Conservation (phyloP, 1,139 yeast genomes). For the Saccharomyces pastorianus region DNA sequence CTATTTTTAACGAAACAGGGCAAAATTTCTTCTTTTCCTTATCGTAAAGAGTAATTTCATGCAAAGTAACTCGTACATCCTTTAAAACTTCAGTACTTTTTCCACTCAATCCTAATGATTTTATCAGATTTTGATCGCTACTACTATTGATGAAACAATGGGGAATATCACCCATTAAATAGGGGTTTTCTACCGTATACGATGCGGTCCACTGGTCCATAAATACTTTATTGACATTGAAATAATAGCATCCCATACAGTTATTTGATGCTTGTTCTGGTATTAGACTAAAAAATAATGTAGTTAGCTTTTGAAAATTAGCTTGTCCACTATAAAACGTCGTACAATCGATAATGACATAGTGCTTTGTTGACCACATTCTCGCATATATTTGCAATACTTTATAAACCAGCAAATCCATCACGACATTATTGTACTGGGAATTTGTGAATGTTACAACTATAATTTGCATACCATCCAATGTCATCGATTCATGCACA, state of each 20-base stretch:
- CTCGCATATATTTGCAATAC: slow-evolving; percentile 60
- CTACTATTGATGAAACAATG: slow-evolving; percentile 36
- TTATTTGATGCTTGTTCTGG: slow-evolving; percentile 46
- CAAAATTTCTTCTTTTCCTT: slow-evolving; percentile 34
- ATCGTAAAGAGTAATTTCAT: slow-evolving; percentile 38
- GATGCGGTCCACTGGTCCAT: slow-evolving; percentile 31
- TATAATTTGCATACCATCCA: slow-evolving; percentile 66
- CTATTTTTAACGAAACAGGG: slow-evolving; percentile 58
- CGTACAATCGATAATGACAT: slow-evolving; percentile 62
- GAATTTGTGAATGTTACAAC: slow-evolving; percentile 44
- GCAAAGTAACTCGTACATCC: slow-evolving; percentile 48
- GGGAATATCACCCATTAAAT: slow-evolving; percentile 15
- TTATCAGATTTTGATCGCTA: slow-evolving; percentile 42
- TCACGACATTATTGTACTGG: slow-evolving; percentile 39
- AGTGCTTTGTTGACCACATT: slow-evolving; percentile 64
- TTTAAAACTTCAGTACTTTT: slow-evolving; percentile 32
- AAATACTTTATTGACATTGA: slow-evolving; percentile 48
- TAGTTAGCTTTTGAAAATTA: slow-evolving; percentile 24
- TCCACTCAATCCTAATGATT: slow-evolving; percentile 42
- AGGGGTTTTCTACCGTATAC: slow-evolving; percentile 16
- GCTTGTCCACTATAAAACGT: slow-evolving; percentile 37
- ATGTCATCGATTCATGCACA: slow-evolving; percentile 55
- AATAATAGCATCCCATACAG: slow-evolving; percentile 49
- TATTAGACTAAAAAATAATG: slow-evolving; percentile 34
- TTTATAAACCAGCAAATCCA: slow-evolving; percentile 53